A percentile compares a stretch with the other conserved stretches of the same genome.
phyloP scores from a whole-genome alignment of 768 basidiomycete species.

The Suillus occidentalis region DNA sequence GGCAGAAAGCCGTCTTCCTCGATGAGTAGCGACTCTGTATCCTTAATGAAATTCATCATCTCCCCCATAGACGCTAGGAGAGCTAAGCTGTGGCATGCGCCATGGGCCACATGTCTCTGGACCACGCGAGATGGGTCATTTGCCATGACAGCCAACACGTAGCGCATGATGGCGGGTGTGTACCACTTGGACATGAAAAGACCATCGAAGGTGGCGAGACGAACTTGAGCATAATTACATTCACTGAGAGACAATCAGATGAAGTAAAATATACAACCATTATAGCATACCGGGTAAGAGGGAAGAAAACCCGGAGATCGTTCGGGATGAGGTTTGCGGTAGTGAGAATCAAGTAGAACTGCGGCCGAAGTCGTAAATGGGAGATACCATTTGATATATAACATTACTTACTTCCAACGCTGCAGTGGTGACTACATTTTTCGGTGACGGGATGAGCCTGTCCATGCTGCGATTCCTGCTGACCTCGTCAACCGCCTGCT shows the following conservation, averaged over 20 bases:
- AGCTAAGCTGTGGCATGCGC: constrained; percentile 83
- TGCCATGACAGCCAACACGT: constrained; percentile 83
- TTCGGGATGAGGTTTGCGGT: constrained; percentile 76
- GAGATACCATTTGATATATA: constrained; percentile 1
- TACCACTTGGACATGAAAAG: constrained; percentile 90
- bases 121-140: constrained; percentile 82
- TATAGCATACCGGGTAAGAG: constrained; percentile 74
- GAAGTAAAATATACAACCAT: background rate
- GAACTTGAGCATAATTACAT: constrained; percentile 90
- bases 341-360: constrained; percentile 83
- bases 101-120: constrained; percentile 84
- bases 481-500: constrained; percentile 76
- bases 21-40: constrained; percentile 74
- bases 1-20: constrained; percentile 81
- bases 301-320: constrained; percentile 77
- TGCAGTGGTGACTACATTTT: constrained; percentile 91
- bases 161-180: constrained; percentile 78
- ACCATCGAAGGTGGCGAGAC: constrained; percentile 92
- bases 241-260: constrained; percentile 53
- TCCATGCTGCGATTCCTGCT: constrained; percentile 95
- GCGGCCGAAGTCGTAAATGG: constrained; percentile 10
- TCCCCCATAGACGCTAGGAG: constrained; percentile 88
- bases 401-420: constrained; percentile 74
- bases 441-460: constrained; percentile 88
- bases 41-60: constrained; percentile 72